Evolutionary conservation across 108 stramenopile species (phyloP).

Genomic region (Epipyxis sp.): DNA sequence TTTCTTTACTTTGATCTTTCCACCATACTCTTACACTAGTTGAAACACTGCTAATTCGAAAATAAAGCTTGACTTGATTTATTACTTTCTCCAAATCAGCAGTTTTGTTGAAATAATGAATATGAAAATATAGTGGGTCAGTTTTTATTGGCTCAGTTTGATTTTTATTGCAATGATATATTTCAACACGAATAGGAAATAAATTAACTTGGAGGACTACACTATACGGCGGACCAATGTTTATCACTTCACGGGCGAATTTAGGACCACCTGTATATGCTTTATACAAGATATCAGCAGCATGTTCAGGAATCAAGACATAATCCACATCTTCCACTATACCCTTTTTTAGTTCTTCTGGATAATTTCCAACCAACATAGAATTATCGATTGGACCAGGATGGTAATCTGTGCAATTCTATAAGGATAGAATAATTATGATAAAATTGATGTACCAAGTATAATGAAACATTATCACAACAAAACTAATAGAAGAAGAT

Average conservation of each 20-base stretch:
- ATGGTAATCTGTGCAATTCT: too few species aligned
- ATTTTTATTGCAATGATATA: not conserved
- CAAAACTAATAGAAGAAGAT: not conserved
- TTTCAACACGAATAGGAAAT: not conserved
- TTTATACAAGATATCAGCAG: not conserved
- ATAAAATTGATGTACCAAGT: not conserved
- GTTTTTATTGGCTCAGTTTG: not conserved
- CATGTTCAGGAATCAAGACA: not conserved
- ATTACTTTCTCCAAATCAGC: not conserved
- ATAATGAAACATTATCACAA: not conserved
- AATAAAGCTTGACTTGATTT: not conserved
- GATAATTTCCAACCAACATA: not conserved
- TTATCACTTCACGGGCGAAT: not conserved
- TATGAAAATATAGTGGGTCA: not conserved
- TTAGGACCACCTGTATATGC: not conserved
- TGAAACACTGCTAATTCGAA: not conserved
- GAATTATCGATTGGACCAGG: not conserved
- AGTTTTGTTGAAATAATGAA: conserved; percentile 1
- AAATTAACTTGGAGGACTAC: not conserved
- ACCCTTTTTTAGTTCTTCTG: not conserved
- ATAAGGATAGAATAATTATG: not conserved
- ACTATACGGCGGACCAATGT: not conserved
- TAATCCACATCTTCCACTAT: not conserved
- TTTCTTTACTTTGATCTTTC: not conserved
- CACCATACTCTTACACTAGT: not conserved